Evolutionary conservation across 768 basidiomycete genomes (phyloP).

Genomic region (Thelephora aurantiotincta): DNA sequence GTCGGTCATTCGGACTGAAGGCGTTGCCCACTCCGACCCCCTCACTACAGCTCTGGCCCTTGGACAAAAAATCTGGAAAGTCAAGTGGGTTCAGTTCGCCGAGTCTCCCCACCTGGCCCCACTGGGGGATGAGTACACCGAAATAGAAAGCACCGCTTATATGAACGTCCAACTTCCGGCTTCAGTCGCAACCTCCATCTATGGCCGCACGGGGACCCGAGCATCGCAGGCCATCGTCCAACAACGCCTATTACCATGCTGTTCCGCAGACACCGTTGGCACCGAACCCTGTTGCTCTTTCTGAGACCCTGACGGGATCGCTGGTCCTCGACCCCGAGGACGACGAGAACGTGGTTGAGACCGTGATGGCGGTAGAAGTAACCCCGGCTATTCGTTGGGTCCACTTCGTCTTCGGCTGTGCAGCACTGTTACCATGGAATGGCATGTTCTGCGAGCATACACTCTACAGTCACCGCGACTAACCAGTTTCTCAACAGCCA

Average conservation of each 20-base stretch:
- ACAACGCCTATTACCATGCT: constrained; percentile 20
- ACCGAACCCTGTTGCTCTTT: constrained; percentile 14
- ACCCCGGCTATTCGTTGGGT: constrained; percentile 39
- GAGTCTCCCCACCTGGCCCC: too few species aligned
- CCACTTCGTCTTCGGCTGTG: constrained; percentile 63
- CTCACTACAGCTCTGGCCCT: too few species aligned
- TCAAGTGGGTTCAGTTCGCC: too few species aligned
- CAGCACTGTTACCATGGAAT: constrained; percentile 81
- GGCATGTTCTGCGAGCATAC: constrained; percentile 28
- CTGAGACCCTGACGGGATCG: constrained; percentile 7
- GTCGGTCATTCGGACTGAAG: too few species aligned
- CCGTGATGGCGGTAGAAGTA: constrained; percentile 4
- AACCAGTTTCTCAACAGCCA: constrained; percentile 29
- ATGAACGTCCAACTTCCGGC: too few species aligned
- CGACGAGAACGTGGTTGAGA: constrained; percentile 6
- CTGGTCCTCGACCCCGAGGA: constrained; percentile 3
- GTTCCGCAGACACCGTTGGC: constrained; percentile 26
- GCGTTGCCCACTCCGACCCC: too few species aligned
- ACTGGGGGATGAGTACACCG: too few species aligned
- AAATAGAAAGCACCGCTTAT: too few species aligned
- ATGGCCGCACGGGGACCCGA: too few species aligned
- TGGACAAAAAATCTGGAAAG: too few species aligned
- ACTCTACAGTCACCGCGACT: neutral
- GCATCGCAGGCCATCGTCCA: too few species aligned
- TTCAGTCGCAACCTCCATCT: too few species aligned